phyloP scores from a whole-genome alignment of 2,329 filamentous ascomycete genomes.

The Dryadomyces quercivorus region DNA sequence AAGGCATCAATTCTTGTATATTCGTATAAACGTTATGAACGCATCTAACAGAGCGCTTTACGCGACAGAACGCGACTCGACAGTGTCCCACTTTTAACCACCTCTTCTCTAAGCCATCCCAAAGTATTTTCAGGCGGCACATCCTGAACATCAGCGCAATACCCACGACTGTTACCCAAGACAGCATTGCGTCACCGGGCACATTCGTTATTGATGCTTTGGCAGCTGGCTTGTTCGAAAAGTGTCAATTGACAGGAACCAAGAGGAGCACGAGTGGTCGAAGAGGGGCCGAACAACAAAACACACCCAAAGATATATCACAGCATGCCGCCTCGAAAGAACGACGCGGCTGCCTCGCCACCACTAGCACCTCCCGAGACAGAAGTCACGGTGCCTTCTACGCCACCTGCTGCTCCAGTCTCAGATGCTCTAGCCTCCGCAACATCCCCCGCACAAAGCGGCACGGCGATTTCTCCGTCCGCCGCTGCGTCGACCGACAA shows the following conservation, averaged over 20 bases:
- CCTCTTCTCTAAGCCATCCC: neutral
- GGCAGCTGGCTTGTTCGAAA: no score
- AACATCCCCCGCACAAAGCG: neutral
- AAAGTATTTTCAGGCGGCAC: neutral
- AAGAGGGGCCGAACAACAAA: neutral
- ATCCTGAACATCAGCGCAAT: neutral
- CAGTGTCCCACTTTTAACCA: neutral
- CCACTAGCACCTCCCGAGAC: neutral
- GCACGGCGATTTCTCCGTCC: neutral
- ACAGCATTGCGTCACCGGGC: no score
- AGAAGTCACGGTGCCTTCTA: neutral
- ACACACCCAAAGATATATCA: neutral
- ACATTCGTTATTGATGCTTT: no score
- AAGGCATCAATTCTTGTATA: no score
- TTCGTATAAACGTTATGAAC: no score
- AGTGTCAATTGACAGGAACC: no score
- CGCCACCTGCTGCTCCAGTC: neutral
- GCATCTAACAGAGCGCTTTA: neutral
- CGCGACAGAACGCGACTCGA: neutral
- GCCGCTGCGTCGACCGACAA: neutral
- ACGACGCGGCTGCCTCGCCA: conserved; percentile 21
- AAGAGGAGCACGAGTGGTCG: no score
- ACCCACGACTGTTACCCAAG: no score
- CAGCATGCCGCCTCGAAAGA: conserved; percentile 44
- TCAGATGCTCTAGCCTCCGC: neutral